Evolutionary conservation across 768 basidiomycete genomes (phyloP).

Genomic region (Lactarius deliciosus): DNA sequence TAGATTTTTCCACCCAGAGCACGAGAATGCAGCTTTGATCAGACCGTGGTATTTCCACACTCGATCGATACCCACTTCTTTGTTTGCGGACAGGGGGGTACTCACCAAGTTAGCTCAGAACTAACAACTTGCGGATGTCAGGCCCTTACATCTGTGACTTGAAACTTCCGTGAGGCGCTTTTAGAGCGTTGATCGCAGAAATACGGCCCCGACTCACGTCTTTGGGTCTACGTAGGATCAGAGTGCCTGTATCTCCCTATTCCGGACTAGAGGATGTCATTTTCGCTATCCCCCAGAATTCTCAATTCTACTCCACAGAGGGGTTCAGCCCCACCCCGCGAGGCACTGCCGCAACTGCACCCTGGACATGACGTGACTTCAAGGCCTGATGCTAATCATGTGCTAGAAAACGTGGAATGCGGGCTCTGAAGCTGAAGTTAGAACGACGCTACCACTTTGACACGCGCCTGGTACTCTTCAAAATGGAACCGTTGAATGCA

Average conservation of each 20-base stretch:
- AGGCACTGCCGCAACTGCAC: background rate
- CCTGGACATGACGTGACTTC: background rate
- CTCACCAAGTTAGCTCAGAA: background rate
- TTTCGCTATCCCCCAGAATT: background rate
- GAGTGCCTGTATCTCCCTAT: background rate
- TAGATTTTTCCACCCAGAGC: background rate
- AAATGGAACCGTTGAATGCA: background rate
- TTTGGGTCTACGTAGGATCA: background rate
- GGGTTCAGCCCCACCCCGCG: background rate
- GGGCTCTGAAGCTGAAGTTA: background rate
- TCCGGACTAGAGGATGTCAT: background rate
- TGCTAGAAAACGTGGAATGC: background rate
- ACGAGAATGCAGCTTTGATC: constrained; percentile 2
- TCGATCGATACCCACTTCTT: constrained; percentile 4
- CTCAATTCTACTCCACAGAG: background rate
- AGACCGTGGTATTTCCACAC: background rate
- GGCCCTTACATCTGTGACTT: constrained; percentile 6
- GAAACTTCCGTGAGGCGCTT: constrained; percentile 5
- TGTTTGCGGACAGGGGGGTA: background rate
- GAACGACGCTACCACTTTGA: background rate
- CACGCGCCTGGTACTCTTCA: background rate
- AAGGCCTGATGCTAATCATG: background rate
- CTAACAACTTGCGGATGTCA: background rate
- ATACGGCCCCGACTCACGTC: background rate
- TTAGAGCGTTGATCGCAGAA: constrained; percentile 6